phyloP scores from a whole-genome alignment of 495 filamentous ascomycete species.

The Pyronema domesticum region DNA sequence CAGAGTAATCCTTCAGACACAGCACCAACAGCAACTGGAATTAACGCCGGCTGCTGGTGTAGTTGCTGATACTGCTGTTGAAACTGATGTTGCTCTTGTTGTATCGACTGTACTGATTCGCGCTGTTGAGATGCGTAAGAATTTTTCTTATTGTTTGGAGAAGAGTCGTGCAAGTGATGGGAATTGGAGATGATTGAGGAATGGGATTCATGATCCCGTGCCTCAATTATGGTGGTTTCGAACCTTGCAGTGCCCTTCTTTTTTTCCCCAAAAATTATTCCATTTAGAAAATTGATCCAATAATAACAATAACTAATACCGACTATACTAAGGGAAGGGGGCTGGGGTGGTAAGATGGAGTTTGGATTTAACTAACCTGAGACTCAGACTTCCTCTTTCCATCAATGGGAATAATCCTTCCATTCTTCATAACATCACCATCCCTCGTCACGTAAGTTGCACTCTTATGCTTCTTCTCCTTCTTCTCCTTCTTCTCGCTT shows the following conservation, averaged over 20 bases:
- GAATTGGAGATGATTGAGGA: background rate
- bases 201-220: background rate
- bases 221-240: conserved; percentile 7
- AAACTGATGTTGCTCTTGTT: background rate
- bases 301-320: too few species aligned
- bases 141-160: background rate
- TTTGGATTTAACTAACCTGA: too few species aligned
- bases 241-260: conserved; percentile 10
- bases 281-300: conserved; percentile 1
- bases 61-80: conserved; percentile 2
- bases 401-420: background rate
- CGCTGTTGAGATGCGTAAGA: background rate
- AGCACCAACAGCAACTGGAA: background rate
- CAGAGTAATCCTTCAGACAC: background rate
- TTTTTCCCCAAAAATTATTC: background rate
- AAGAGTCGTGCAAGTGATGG: background rate
- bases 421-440: conserved; percentile 1
- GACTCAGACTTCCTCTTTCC: background rate
- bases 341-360: too few species aligned
- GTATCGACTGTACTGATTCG: background rate
- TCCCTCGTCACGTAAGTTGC: background rate
- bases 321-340: too few species aligned
- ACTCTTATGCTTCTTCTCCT: background rate
- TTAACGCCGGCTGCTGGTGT: background rate
- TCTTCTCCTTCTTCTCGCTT: conserved; percentile 2